Conservation (phyloP, 1,284 basidiomycete genomes). For the Athelia psychrophila region DNA sequence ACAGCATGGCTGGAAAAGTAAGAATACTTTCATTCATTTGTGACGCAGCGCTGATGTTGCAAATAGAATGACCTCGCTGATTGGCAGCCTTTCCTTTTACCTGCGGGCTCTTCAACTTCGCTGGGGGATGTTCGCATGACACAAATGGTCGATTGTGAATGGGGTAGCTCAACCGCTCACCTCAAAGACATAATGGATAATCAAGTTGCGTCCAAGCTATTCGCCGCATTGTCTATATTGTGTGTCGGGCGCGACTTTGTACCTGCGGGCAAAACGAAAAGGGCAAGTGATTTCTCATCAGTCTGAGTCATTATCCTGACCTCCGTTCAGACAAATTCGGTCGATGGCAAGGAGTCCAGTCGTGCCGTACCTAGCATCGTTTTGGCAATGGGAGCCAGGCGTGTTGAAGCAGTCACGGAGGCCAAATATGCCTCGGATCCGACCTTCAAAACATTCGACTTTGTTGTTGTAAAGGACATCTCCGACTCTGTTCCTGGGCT, state of each 20-base stretch:
- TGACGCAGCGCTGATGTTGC: background rate
- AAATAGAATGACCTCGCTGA: slow-evolving; percentile 25
- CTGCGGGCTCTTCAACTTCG: slow-evolving; percentile 60
- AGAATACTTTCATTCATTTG: slow-evolving; percentile 19
- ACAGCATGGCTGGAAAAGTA: slow-evolving; percentile 40
- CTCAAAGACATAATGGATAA: slow-evolving; percentile 55
- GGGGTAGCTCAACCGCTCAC: slow-evolving; percentile 59
- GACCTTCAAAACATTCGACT: slow-evolving; percentile 47
- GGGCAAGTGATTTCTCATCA: slow-evolving; percentile 23
- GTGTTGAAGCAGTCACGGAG: slow-evolving; percentile 55
- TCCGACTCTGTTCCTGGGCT: slow-evolving; percentile 25
- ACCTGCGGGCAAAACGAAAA: slow-evolving; percentile 39
- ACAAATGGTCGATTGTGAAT: slow-evolving; percentile 70
- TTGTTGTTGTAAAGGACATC: slow-evolving; percentile 61
- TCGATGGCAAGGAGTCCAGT: slow-evolving; percentile 23
- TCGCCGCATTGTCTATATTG: slow-evolving; percentile 49
- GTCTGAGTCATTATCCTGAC: slow-evolving; percentile 2
- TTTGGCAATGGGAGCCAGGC: slow-evolving; percentile 69
- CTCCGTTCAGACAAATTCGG: slow-evolving; percentile 7
- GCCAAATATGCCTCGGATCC: slow-evolving; percentile 29
- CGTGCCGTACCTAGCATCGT: slow-evolving; percentile 53
- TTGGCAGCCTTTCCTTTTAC: slow-evolving; percentile 66
- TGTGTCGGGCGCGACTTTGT: slow-evolving; percentile 55
- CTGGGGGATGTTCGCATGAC: slow-evolving; percentile 50
- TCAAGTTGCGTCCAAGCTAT: slow-evolving; percentile 52